Evolutionary conservation across 108 stramenopile genomes (phyloP).

Genomic region (Chaetoceros tenuissimus): DNA sequence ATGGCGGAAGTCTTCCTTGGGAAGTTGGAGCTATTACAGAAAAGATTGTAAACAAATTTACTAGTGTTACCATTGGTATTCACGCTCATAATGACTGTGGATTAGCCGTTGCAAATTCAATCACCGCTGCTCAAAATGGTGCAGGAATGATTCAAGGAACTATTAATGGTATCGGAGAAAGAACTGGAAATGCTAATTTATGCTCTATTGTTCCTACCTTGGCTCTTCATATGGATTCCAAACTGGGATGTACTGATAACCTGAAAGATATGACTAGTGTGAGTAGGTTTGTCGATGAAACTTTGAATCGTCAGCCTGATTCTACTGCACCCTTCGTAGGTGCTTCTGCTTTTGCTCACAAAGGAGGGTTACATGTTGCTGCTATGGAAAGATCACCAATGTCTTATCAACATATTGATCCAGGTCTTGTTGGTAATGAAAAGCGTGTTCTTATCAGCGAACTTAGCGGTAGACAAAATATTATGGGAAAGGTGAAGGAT

Average conservation of each 20-base stretch:
- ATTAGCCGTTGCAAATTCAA: conserved; percentile 87
- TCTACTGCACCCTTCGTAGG: conserved; percentile 76
- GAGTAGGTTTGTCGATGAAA: conserved; percentile 86
- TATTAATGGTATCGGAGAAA: conserved; percentile 89
- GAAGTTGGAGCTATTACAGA: conserved; percentile 48
- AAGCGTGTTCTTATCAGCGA: conserved; percentile 79
- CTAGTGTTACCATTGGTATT: conserved; percentile 59
- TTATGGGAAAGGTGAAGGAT: conserved; percentile 78
- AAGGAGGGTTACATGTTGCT: conserved; percentile 91
- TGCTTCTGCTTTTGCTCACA: conserved; percentile 90
- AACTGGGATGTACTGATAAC: conserved; percentile 47
- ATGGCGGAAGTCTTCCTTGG: conserved; percentile 92
- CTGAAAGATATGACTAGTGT: conserved; percentile 64
- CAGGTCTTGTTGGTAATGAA: conserved; percentile 76
- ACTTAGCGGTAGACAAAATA: conserved; percentile 84
- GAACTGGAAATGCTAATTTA: conserved; percentile 92
- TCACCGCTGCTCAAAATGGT: conserved; percentile 67
- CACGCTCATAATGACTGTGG: conserved; percentile 93
- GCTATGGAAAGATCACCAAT: conserved; percentile 78
- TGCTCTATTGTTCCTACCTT: conserved; percentile 77
- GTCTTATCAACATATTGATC: conserved; percentile 88
- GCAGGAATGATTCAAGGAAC: conserved; percentile 86
- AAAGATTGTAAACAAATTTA: conserved; percentile 37
- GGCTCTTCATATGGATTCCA: conserved; percentile 60
- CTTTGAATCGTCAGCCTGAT: conserved; percentile 69